Evolutionary conservation across 208 protist species (phyloP).

Genomic region (Wallacemonas rigidus): DNA sequence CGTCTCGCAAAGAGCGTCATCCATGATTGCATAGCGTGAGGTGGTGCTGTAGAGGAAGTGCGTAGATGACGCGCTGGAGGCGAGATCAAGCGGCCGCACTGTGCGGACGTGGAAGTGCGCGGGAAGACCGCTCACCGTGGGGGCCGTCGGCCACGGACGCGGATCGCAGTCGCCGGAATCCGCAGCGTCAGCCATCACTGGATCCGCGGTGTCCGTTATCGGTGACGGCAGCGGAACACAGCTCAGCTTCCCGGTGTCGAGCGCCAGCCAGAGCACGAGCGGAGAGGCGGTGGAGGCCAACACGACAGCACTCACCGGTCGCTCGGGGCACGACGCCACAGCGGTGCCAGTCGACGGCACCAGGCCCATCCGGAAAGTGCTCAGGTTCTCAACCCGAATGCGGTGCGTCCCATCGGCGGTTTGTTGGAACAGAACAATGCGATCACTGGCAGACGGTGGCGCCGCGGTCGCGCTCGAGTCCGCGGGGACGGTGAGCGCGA

Average conservation of each 20-base stretch:
- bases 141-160: slow-evolving; percentile 21
- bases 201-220: neutral
- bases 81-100: slow-evolving; percentile 15
- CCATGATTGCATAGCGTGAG: slow-evolving; percentile 53
- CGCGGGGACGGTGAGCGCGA: neutral
- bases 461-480: no score
- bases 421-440: slow-evolving; percentile 8
- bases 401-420: neutral
- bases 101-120: slow-evolving; percentile 18
- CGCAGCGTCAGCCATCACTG: neutral
- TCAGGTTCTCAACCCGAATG: neutral
- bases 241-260: slow-evolving; percentile 9
- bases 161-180: slow-evolving; percentile 31
- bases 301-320: slow-evolving; percentile 2
- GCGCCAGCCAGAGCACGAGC: neutral
- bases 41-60: slow-evolving; percentile 24
- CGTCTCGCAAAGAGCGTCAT: slow-evolving; percentile 52
- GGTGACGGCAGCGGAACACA: neutral
- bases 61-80: neutral
- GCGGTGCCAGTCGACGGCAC: neutral
- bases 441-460: neutral
- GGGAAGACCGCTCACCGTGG: slow-evolving; percentile 25
- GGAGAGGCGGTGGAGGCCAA: neutral
- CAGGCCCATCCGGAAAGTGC: neutral
- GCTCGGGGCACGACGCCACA: neutral